Evolutionary conservation across 2,329 filamentous ascomycete genomes (phyloP).

Genomic region (Pseudocercospora vitis): DNA sequence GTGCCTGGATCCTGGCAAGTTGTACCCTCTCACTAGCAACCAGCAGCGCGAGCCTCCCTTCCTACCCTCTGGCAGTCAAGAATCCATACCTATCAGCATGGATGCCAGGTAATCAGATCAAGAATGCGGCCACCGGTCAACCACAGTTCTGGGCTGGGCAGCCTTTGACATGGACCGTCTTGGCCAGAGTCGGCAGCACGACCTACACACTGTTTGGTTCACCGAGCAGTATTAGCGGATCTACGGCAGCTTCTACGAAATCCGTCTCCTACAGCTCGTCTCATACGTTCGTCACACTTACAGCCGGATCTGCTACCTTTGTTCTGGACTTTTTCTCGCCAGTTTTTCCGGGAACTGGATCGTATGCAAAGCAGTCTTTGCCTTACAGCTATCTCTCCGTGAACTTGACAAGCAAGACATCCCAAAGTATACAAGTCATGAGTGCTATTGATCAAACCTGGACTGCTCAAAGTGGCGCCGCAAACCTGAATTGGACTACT

Average conservation of each 20-base stretch:
- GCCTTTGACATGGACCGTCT: conserved; percentile 37
- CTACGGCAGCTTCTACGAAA: conserved; percentile 21
- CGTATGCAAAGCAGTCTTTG: conserved; percentile 40
- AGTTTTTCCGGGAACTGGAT: conserved; percentile 31
- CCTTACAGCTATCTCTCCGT: conserved; percentile 39
- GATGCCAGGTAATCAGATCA: conserved; percentile 34
- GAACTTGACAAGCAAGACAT: conserved; percentile 20
- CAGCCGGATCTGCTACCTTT: conserved; percentile 31
- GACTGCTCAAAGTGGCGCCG: conserved; percentile 34
- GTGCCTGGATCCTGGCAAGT: neutral
- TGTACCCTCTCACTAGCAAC: conserved; percentile 3
- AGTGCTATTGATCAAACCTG: conserved; percentile 40
- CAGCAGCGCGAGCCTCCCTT: conserved; percentile 22
- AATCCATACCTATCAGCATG: conserved; percentile 39
- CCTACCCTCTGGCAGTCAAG: conserved; percentile 35
- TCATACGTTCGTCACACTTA: conserved; percentile 34
- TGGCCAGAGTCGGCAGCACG: conserved; percentile 37
- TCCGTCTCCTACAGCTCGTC: conserved; percentile 36
- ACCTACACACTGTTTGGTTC: conserved; percentile 39
- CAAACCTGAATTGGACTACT: conserved; percentile 26
- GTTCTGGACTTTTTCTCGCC: conserved; percentile 41
- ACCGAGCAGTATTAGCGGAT: conserved; percentile 24
- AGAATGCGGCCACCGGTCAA: conserved; percentile 30
- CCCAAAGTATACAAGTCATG: conserved; percentile 34
- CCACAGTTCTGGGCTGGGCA: conserved; percentile 40